phyloP scores from a whole-genome alignment of 192 early-diverging fungal species.

The Coemansia sp. region DNA sequence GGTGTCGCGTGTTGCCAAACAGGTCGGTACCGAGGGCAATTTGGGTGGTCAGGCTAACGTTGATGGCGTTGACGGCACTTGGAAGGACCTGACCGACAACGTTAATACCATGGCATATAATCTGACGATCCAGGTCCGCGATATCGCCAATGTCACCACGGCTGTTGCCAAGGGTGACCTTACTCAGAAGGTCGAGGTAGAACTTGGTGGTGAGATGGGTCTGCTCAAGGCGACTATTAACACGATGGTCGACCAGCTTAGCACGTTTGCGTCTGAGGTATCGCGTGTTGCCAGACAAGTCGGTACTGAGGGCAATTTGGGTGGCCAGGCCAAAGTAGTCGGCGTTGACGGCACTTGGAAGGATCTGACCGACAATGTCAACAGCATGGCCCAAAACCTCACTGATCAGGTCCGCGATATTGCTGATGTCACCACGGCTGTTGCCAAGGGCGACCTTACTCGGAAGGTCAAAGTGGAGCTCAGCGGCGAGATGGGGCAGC shows the following conservation, averaged over 20 bases:
- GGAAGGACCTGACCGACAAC: conserved; percentile 65
- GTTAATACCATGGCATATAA: conserved; percentile 70
- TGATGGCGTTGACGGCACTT: conserved; percentile 60
- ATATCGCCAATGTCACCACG: conserved; percentile 59
- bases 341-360: conserved; percentile 72
- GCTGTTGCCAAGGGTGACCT: conserved; percentile 61
- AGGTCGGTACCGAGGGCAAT: conserved; percentile 60
- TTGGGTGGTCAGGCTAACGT: conserved; percentile 60
- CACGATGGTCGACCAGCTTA: conserved; percentile 68
- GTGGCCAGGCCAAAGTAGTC: conserved; percentile 62
- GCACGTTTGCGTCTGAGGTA: conserved; percentile 66
- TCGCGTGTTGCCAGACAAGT: conserved; percentile 75
- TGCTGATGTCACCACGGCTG: conserved; percentile 63
- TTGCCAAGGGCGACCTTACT: conserved; percentile 64
- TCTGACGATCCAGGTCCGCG: conserved; percentile 64
- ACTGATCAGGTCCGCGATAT: conserved; percentile 68
- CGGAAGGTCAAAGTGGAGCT: conserved; percentile 62
- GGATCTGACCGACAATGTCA: conserved; percentile 69
- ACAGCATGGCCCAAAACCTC: conserved; percentile 70
- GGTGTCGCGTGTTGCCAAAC: conserved; percentile 68
- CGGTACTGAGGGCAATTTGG: conserved; percentile 66
- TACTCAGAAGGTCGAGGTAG: conserved; percentile 61
- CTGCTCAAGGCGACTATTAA: conserved; percentile 76
- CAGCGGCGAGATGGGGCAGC: conserved; percentile 66
- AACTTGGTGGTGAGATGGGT: conserved; percentile 70